Evolutionary conservation across 371 early-diverging fungal genomes (phyloP), one percentile per base, ranked within the genome.

Genomic region (Apophysomyces elegans): DNA sequence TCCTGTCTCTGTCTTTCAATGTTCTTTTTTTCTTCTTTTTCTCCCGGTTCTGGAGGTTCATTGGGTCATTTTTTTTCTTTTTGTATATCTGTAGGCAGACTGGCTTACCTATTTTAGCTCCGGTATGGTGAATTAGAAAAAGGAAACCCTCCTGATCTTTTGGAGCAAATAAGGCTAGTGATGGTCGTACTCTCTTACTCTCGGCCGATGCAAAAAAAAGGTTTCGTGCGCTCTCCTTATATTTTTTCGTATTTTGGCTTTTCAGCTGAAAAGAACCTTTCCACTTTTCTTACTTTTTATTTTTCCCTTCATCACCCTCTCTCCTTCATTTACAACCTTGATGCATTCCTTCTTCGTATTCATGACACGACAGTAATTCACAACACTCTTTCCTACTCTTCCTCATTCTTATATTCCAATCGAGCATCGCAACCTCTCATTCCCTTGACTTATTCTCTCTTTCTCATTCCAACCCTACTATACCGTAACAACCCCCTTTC

Each of bases 341-440:
- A 62, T 64, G 54, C 70, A 56, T 56, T 64, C 61, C 64, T 57
- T 64, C 61, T 38, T 47, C 43, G 37, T 21, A 41, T 41, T 56
- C 56, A 67, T 67, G 67, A 59, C 67, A 39, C 62, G 16, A 57
- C 47, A 61, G 57, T 67, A 66, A 60, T 54, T 37, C 32, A 26
- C 32, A 26, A 26, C 32, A 26, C 32, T 26, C 32, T 26, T 26
- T 26, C 32, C 32, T 26, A 26, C 37, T 38, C 37, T 44, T 56
- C 61, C 41, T 39, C 56, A 11, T n/a, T 37, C 35, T 54, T 54
- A 44, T 50, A 50, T 50, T 50, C 54, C 21, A 18, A 26, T 26
- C 54, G 54, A 50, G 54, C 54, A 50, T 50, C 21, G 21, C 54
- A 50, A 21, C 21, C 54, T 21, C 54, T 50, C 21, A 21, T 50